phyloP scores from a whole-genome alignment of 306 rosid species.

The Phaseolus lunatus region DNA sequence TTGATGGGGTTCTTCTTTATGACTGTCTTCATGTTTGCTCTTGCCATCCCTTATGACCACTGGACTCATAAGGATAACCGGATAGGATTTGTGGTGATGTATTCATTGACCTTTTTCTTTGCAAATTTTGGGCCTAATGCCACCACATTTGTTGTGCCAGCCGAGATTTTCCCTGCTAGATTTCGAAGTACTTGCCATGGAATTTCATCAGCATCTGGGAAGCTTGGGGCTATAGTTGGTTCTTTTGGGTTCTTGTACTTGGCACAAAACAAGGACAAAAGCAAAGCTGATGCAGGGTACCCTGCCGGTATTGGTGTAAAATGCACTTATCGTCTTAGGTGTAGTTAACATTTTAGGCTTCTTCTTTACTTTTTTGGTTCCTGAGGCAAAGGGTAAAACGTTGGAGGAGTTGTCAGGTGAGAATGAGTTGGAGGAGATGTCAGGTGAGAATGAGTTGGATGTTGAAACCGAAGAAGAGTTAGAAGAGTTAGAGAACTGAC shows the following conservation, averaged over 20 bases:
- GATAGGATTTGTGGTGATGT: constrained; percentile 70
- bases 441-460: constrained; percentile 67
- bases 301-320: constrained; percentile 83
- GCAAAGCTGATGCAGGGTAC: constrained; percentile 79
- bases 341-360: constrained; percentile 64
- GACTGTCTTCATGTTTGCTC: constrained; percentile 84
- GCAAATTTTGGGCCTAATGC: constrained; percentile 87
- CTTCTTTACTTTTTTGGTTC: constrained; percentile 70
- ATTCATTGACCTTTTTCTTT: constrained; percentile 79
- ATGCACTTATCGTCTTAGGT: constrained; percentile 65
- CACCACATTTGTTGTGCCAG: constrained; percentile 84
- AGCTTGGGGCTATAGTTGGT: constrained; percentile 83
- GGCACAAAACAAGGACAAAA: constrained; percentile 75
- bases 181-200: constrained; percentile 81
- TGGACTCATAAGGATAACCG: constrained; percentile 76
- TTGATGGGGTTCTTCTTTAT: constrained; percentile 87
- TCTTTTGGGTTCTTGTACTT: constrained; percentile 85
- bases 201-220: constrained; percentile 75
- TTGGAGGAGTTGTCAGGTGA: constrained; percentile 91
- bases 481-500: constrained; percentile 42
- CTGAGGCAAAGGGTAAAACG: constrained; percentile 80
- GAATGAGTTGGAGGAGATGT: constrained; percentile 80
- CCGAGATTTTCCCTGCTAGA: constrained; percentile 80
- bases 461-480: constrained; percentile 28
- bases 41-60: constrained; percentile 84